These are phyloP conservation scores for Chlorella sp. DNA, from an alignment of 139 green algal species.

Conservation along the genomic window DNA sequence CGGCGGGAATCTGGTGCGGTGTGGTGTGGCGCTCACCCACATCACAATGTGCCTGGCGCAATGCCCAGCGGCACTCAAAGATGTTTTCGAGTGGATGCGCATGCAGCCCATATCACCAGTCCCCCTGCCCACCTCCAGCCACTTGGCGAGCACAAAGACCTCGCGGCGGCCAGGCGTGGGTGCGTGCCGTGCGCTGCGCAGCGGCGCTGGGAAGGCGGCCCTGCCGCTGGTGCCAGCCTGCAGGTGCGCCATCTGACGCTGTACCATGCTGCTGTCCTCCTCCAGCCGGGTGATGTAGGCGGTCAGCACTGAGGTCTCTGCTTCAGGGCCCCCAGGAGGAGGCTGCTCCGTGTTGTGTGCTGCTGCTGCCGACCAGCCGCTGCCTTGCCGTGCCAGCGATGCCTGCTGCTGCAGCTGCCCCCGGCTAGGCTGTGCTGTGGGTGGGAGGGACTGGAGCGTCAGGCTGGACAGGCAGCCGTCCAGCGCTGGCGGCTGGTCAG, in stretches of 20 bases:
- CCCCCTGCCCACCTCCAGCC: slow-evolving; percentile 6
- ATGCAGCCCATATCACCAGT: not conserved
- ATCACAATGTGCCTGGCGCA: no score
- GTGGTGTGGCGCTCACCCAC: no score
- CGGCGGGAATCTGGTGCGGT: no score
- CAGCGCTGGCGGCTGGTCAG: not conserved
- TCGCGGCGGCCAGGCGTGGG: slow-evolving; percentile 3
- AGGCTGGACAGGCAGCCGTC: not conserved
- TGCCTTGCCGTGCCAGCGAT: not conserved
- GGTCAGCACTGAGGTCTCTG: not conserved
- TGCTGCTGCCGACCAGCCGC: not conserved
- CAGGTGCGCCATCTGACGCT: slow-evolving; percentile 22
- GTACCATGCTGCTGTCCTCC: slow-evolving; percentile 9
- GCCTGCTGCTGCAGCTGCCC: not conserved
- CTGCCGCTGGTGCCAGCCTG: slow-evolving; percentile 2
- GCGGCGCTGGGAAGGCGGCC: not conserved
- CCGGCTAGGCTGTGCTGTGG: not conserved
- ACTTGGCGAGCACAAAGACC: slow-evolving; percentile 35
- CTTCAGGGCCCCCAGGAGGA: not conserved
- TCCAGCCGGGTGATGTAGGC: not conserved
- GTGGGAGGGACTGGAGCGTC: slow-evolving; percentile 2
- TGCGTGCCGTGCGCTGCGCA: slow-evolving; percentile 15
- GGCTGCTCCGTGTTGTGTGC: not conserved
- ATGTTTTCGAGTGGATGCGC: no score
- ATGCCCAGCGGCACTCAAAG: no score